Conservation (phyloP, 768 basidiomycete species). For the Mycena galericulata region DNA sequence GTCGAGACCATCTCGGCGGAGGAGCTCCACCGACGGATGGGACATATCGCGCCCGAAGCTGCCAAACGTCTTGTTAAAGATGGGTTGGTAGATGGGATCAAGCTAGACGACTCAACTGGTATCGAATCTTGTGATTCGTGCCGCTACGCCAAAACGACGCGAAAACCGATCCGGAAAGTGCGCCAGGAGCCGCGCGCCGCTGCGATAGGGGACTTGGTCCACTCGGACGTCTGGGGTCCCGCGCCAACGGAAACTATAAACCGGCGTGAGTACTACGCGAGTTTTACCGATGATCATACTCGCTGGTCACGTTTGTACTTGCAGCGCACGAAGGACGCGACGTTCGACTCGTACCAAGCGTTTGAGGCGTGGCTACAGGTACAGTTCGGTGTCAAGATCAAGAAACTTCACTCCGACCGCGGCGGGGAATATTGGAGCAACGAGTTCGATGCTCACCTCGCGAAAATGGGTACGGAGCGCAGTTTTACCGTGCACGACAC, state of each 20-base stretch:
- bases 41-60: no score
- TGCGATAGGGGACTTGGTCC: slow-evolving; percentile 46
- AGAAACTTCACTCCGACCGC: slow-evolving; percentile 43
- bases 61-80: no score
- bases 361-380: slow-evolving; percentile 42
- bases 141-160: slow-evolving; percentile 43
- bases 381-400: no score
- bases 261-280: slow-evolving; percentile 43
- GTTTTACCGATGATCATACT: slow-evolving; percentile 50
- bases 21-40: slow-evolving; percentile 43
- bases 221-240: slow-evolving; percentile 53
- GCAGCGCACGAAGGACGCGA: slow-evolving; percentile 44
- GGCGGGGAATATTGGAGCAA: slow-evolving; percentile 46
- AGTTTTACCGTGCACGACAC: slow-evolving; percentile 40
- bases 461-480: slow-evolving; percentile 32
- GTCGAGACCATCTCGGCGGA: slow-evolving; percentile 29
- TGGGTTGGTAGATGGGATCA: no score
- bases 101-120: slow-evolving; percentile 36
- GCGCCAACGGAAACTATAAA: slow-evolving; percentile 37
- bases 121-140: slow-evolving; percentile 46
- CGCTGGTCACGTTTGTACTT: slow-evolving; percentile 40
- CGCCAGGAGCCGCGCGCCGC: slow-evolving; percentile 31
- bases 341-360: slow-evolving; percentile 38
- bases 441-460: slow-evolving; percentile 36
- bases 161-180: slow-evolving; percentile 42